A percentile compares a stretch with the other conserved stretches of the same genome.
phyloP scores from a whole-genome alignment of 2,329 filamentous ascomycete genomes.

The Emergomyces pasteurianus region DNA sequence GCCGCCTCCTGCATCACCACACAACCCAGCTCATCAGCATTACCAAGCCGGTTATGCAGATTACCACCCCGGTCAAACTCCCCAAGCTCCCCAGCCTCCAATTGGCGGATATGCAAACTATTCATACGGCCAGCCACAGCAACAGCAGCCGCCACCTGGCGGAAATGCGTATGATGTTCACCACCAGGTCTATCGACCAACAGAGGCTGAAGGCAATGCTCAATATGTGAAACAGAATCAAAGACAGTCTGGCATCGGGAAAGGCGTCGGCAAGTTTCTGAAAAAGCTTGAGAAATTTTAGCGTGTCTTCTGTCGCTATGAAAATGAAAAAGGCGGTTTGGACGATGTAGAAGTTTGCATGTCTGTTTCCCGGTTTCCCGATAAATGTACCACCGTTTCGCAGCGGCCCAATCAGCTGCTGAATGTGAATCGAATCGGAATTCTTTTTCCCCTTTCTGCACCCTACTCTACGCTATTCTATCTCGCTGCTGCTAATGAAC shows the following conservation, averaged over 20 bases:
- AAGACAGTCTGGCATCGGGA: slow-evolving; percentile 15
- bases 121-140: slow-evolving; percentile 27
- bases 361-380: not conserved
- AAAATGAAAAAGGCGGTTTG: not conserved
- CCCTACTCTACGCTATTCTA: not conserved
- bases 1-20: slow-evolving; percentile 2
- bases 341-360: not conserved
- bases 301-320: not conserved
- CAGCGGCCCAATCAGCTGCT: not conserved
- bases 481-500: not conserved
- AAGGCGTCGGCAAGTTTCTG: slow-evolving; percentile 23
- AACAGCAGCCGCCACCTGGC: slow-evolving; percentile 8
- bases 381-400: not conserved
- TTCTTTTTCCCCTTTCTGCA: not conserved
- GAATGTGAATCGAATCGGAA: not conserved
- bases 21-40: slow-evolving; percentile 8
- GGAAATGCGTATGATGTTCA: slow-evolving; percentile 31
- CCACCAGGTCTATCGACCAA: slow-evolving; percentile 35
- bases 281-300: slow-evolving; percentile 22
- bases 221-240: slow-evolving; percentile 22
- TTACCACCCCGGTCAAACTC: slow-evolving; percentile 6
- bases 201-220: slow-evolving; percentile 29
- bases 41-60: slow-evolving; percentile 2
- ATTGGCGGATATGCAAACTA: slow-evolving; percentile 32
- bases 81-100: slow-evolving; percentile 12